These are phyloP conservation scores for Aspergillus hancockii DNA, from an alignment of 495 filamentous ascomycete genomes.

Conservation along the genomic window DNA sequence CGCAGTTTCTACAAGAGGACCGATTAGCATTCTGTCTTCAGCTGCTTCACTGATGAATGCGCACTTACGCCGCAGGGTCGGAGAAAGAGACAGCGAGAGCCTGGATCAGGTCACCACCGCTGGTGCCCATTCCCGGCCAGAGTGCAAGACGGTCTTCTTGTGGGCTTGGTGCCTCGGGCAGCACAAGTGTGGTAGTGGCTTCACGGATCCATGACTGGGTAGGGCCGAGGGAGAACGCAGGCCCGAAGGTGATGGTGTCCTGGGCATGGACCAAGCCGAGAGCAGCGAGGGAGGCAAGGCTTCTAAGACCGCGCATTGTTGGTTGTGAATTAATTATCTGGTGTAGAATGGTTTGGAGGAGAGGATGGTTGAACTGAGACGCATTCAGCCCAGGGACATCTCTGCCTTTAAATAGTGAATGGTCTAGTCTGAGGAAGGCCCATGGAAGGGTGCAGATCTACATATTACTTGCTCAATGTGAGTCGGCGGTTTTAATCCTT, in stretches of 20 bases:
- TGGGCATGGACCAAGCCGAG: constrained; percentile 21
- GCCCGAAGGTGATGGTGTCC: constrained; percentile 31
- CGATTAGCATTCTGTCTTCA: background rate
- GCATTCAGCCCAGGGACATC: background rate
- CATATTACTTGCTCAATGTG: background rate
- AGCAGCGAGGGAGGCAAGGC: constrained; percentile 17
- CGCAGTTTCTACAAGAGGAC: constrained; percentile 30
- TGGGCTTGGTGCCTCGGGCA: constrained; percentile 30
- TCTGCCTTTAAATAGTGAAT: background rate
- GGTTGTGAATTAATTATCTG: background rate
- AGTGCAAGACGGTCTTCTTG: constrained; percentile 33
- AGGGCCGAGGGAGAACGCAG: constrained; percentile 35
- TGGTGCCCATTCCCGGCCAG: constrained; percentile 42
- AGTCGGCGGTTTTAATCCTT: background rate
- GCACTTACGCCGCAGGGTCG: constrained; percentile 24
- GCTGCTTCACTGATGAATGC: background rate
- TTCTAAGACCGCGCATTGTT: constrained; percentile 8
- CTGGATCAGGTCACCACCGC: constrained; percentile 40
- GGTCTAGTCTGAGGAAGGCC: background rate
- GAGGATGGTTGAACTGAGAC: background rate
- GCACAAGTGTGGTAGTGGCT: constrained; percentile 34
- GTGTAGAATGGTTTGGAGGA: background rate
- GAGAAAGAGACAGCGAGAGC: constrained; percentile 36
- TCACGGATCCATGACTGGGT: constrained; percentile 38
- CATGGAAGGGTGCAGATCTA: background rate